These are phyloP conservation scores for Yamadazyma songkhlaensis DNA, from an alignment of 1,139 yeast genomes.

Conservation along the genomic window DNA sequence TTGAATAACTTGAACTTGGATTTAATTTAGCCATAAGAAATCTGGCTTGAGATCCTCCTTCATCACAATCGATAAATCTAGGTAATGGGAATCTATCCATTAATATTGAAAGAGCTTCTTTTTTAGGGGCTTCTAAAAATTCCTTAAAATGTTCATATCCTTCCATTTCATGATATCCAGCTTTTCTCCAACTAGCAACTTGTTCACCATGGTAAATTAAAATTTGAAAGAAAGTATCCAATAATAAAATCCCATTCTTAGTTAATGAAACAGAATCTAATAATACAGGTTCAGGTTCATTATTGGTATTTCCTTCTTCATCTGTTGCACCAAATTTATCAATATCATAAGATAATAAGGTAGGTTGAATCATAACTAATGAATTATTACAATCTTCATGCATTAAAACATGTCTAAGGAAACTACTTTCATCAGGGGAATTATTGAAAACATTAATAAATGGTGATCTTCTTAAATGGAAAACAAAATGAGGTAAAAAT, in stretches of 20 bases:
- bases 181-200: slow-evolving; percentile 68
- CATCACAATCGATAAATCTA: slow-evolving; percentile 70
- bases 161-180: slow-evolving; percentile 62
- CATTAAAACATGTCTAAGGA: slow-evolving; percentile 61
- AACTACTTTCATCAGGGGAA: slow-evolving; percentile 79
- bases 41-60: slow-evolving; percentile 77
- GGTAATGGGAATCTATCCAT: slow-evolving; percentile 73
- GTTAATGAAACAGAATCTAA: slow-evolving; percentile 67
- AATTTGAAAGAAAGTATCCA: slow-evolving; percentile 75
- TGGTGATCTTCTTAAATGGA: slow-evolving; percentile 68
- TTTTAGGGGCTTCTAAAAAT: slow-evolving; percentile 62
- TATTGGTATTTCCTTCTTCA: slow-evolving; percentile 33
- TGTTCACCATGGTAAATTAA: slow-evolving; percentile 67
- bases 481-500: slow-evolving; percentile 72
- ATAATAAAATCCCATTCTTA: slow-evolving; percentile 55
- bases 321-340: slow-evolving; percentile 47
- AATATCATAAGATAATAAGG: slow-evolving; percentile 62
- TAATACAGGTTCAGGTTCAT: slow-evolving; percentile 57
- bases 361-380: slow-evolving; percentile 74
- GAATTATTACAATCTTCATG: slow-evolving; percentile 68
- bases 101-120: slow-evolving; percentile 65
- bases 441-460: slow-evolving; percentile 69
- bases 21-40: slow-evolving; percentile 72
- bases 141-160: slow-evolving; percentile 62
- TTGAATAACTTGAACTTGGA: slow-evolving; percentile 63